Percentiles rank a stretch among this genome's conserved stretches.
phyloP scores from a whole-genome alignment of 805 yeast genomes.

The Teunomyces stri region DNA sequence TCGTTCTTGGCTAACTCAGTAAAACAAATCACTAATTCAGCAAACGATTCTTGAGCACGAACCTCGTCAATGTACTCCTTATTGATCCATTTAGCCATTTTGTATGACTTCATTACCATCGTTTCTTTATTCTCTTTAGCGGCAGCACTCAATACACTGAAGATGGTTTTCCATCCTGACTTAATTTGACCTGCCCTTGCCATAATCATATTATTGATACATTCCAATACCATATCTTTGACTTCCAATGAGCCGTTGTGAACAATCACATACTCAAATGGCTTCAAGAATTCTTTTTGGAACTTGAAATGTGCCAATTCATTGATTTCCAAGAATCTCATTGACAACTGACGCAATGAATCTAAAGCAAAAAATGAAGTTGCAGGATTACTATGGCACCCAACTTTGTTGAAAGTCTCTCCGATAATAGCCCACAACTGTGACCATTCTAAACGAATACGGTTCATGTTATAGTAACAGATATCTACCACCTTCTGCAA shows the following conservation, averaged over 20 bases:
- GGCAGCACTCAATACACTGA: conserved; percentile 73
- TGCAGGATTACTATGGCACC: conserved; percentile 70
- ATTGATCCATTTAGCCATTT: conserved; percentile 60
- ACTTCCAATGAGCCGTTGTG: conserved; percentile 69
- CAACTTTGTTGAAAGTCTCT: conserved; percentile 79
- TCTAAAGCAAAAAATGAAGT: conserved; percentile 91
- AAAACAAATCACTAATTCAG: conserved; percentile 68
- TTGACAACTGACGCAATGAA: conserved; percentile 86
- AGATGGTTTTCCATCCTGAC: conserved; percentile 94
- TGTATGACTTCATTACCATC: conserved; percentile 62
- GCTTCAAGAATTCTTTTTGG: conserved; percentile 89
- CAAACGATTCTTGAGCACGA: conserved; percentile 64
- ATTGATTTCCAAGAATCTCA: conserved; percentile 89
- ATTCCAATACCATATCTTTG: conserved; percentile 85
- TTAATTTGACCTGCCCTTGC: conserved; percentile 71
- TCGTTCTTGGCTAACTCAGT: conserved; percentile 83
- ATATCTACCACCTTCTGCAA: conserved; percentile 95
- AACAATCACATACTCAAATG: conserved; percentile 76
- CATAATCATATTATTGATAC: conserved; percentile 79
- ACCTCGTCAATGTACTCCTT: conserved; percentile 61
- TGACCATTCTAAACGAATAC: conserved; percentile 96
- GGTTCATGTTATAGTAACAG: conserved; percentile 94
- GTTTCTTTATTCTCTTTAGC: conserved; percentile 59
- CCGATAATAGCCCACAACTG: conserved; percentile 95
- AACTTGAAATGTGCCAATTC: conserved; percentile 94